Evolutionary conservation across 768 basidiomycete genomes (phyloP).

Genomic region (Ramaria rubella): DNA sequence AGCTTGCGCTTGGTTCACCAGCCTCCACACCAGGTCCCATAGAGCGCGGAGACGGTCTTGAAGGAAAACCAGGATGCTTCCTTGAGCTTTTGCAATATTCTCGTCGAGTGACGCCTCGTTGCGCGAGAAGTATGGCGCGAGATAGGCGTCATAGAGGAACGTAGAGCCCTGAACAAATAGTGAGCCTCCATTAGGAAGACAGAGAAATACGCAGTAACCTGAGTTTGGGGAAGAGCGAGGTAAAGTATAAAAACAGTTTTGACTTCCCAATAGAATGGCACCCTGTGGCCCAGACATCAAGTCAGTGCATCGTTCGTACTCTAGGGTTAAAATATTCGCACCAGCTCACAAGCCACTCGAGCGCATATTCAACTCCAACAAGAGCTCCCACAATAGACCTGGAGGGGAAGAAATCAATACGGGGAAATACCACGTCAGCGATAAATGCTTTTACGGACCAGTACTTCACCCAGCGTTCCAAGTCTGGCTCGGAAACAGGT

Average conservation of each 20-base stretch:
- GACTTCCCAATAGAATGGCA: conserved; percentile 72
- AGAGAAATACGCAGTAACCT: conserved; percentile 34
- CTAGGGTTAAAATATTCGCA: conserved; percentile 26
- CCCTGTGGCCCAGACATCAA: conserved; percentile 36
- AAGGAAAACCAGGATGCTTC: conserved; percentile 47
- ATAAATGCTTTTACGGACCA: conserved; percentile 37
- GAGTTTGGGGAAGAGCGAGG: conserved; percentile 61
- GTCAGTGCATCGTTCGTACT: background rate
- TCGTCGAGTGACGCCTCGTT: conserved; percentile 59
- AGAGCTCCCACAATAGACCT: conserved; percentile 47
- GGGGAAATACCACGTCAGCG: background rate
- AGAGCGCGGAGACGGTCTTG: conserved; percentile 43
- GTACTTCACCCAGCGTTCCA: conserved; percentile 54
- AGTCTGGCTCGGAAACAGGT: conserved; percentile 43
- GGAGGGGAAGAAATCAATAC: background rate
- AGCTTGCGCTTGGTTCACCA: conserved; percentile 36
- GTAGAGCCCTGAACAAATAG: conserved; percentile 50
- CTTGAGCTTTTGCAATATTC: conserved; percentile 47
- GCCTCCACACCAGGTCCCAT: conserved; percentile 40
- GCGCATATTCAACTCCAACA: conserved; percentile 54
- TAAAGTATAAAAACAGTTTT: conserved; percentile 65
- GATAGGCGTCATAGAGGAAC: conserved; percentile 52
- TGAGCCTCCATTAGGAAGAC: conserved; percentile 9
- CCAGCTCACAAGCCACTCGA: conserved; percentile 65
- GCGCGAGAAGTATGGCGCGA: conserved; percentile 52